A percentile compares a stretch with the other conserved stretches of the same genome.
Evolutionary conservation across 2,329 filamentous ascomycete genomes (phyloP).

Genomic region (Alternaria triticimaculans): DNA sequence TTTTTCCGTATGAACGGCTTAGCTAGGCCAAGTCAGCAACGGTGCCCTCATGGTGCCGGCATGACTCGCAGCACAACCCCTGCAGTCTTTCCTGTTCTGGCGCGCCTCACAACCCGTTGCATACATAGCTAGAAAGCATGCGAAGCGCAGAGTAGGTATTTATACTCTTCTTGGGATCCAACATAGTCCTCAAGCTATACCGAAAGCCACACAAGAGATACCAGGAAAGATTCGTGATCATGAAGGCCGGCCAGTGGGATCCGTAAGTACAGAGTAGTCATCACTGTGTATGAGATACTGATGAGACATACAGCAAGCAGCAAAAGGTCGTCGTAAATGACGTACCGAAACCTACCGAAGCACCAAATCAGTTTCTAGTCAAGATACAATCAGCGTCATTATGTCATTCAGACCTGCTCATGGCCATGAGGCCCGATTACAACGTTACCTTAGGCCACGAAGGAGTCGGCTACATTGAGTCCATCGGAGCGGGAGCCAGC

Average conservation of each 20-base stretch:
- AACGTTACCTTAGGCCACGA: constrained; percentile 54
- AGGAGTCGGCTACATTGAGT: constrained; percentile 54
- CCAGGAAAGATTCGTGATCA: neutral
- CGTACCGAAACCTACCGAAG: constrained; percentile 30
- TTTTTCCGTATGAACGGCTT: neutral
- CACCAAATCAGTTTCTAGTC: constrained; percentile 36
- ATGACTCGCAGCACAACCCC: constrained; percentile 5
- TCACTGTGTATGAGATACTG: neutral
- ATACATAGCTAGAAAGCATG: neutral
- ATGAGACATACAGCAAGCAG: constrained; percentile 15
- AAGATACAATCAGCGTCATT: constrained; percentile 42
- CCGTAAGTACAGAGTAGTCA: neutral
- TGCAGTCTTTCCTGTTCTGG: constrained; percentile 3
- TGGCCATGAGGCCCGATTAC: constrained; percentile 33
- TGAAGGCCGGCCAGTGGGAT: constrained; percentile 14
- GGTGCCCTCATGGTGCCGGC: neutral
- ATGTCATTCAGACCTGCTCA: constrained; percentile 41
- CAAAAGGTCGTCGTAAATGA: constrained; percentile 42
- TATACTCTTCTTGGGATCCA: neutral
- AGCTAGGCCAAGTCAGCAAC: neutral
- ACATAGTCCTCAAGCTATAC: neutral
- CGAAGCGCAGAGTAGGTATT: neutral
- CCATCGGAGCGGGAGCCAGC: constrained; percentile 43
- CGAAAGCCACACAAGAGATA: neutral
- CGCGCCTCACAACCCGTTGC: neutral